These are phyloP conservation scores for Hypericum androsaemum DNA, from an alignment of 345 rosid genomes.

Conservation along the genomic window DNA sequence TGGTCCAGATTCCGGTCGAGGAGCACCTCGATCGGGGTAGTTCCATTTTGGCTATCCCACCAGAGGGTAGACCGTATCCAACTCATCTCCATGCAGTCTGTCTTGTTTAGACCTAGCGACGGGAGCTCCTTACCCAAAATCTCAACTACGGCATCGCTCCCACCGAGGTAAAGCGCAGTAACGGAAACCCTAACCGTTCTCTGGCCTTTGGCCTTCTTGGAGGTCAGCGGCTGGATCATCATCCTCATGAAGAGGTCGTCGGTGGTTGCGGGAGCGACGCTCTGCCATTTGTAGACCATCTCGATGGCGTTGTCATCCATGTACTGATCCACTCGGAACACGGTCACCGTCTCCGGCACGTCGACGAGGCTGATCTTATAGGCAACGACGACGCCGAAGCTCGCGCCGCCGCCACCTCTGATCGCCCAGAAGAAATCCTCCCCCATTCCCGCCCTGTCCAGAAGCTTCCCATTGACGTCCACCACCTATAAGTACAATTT, in stretches of 20 bases:
- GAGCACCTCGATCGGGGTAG: not conserved
- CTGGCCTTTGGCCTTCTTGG: conserved; percentile 13
- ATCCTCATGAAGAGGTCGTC: conserved; percentile 51
- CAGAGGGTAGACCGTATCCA: not conserved
- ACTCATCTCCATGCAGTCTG: not conserved
- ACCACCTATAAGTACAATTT: conserved; percentile 16
- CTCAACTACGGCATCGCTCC: not conserved
- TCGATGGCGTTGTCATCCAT: conserved; percentile 23
- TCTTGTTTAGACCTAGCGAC: not conserved
- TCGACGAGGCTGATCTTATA: conserved; percentile 44
- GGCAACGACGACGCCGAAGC: conserved; percentile 43
- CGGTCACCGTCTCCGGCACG: conserved; percentile 41
- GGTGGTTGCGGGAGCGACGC: conserved; percentile 39
- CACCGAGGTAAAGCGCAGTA: not conserved
- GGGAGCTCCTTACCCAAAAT: not conserved
- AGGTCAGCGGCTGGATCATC: conserved; percentile 43
- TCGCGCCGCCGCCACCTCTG: conserved; percentile 50
- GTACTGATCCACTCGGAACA: conserved; percentile 30
- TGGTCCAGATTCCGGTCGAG: not conserved
- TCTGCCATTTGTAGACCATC: conserved; percentile 33
- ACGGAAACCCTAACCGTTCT: conserved; percentile 11
- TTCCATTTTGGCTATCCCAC: not conserved
- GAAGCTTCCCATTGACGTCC: conserved; percentile 34
- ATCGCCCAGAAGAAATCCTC: conserved; percentile 60
- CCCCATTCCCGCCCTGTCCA: conserved; percentile 42